Evolutionary conservation across 768 basidiomycete species (phyloP), one percentile per base, ranked within the genome.

Genomic region (Mycena venus): DNA sequence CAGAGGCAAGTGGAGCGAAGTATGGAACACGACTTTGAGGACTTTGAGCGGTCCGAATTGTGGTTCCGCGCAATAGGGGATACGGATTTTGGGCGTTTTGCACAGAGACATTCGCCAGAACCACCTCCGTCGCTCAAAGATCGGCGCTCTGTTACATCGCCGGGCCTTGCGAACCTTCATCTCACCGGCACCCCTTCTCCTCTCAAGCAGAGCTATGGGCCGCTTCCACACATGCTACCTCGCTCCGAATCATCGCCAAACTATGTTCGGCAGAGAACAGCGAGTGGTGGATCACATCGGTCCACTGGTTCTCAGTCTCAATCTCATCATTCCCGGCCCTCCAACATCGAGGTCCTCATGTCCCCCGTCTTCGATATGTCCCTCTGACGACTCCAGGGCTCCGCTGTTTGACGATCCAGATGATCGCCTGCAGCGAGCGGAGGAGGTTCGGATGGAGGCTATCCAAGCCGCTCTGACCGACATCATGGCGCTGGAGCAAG

Each of bases 401-500:
- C 95, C 95, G 10, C 86, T 97, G 25, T 97, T 97, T 74, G 91
- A 93, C 76, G 94, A 95, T 77, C 92, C 94, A 1, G 93, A 94
- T 73, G 94, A 96, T 72, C 90, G 87, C 72, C 85, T 85, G 74
- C 91, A 93, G 58, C 88, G 92, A 59, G 91, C 90, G 58, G 94
- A 98, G 82, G 90, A 94, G 63, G 89, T 94, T 77, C 89, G 96
- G 44, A 98, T 99, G 91, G 96, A 97, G 78, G 97, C 98, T 3
- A 98, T 99, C 23, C 96, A 97, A 78, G 97, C 97, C 10, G 98
- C 98, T 5, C 86, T 99, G 74, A 97, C 95, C 12, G 96, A 98
- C 80, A 99, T 99, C 81, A 97, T 99, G 79, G 96, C 96, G 3
- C 87, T 94, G 47, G 95, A 98, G 75, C 88, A 92, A 44, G 88